Percentiles rank a stretch among this genome's conserved stretches.
phyloP scores from a whole-genome alignment of 2,329 filamentous ascomycete genomes.

The Cladobotryum mycophilum region DNA sequence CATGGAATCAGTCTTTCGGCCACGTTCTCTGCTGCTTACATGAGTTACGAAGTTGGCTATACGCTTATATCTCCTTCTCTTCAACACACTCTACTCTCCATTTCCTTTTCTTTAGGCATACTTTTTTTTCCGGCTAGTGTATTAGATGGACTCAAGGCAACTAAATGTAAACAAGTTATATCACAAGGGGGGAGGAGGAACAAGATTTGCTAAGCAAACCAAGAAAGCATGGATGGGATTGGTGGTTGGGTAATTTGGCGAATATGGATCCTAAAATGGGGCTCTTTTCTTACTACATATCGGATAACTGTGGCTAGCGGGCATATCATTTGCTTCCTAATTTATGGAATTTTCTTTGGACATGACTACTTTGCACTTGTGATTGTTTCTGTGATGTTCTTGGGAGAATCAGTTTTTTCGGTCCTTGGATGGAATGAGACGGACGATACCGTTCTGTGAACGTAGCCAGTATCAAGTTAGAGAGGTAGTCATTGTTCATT shows the following conservation, averaged over 20 bases:
- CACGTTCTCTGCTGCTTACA: not conserved
- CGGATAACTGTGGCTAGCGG: not conserved
- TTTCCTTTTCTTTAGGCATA: not conserved
- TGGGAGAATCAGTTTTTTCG: not conserved
- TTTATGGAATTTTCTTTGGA: not conserved
- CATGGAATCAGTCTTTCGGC: not conserved
- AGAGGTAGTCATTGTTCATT: no score
- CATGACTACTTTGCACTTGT: not conserved
- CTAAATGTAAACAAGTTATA: no score
- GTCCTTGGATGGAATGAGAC: no score
- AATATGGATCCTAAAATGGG: no score
- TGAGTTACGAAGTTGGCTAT: slow-evolving; percentile 7
- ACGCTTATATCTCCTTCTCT: not conserved
- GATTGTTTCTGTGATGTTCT: not conserved
- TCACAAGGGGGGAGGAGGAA: no score
- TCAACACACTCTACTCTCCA: not conserved
- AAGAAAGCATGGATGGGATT: no score
- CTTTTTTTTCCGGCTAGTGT: not conserved
- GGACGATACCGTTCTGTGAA: no score
- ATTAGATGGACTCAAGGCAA: not conserved
- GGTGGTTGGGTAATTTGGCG: no score
- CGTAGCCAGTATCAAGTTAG: no score
- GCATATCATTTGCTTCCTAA: not conserved
- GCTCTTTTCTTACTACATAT: no score
- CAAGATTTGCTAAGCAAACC: no score